Conservation (phyloP, 345 rosid genomes). For the Gossypium arboreum region DNA sequence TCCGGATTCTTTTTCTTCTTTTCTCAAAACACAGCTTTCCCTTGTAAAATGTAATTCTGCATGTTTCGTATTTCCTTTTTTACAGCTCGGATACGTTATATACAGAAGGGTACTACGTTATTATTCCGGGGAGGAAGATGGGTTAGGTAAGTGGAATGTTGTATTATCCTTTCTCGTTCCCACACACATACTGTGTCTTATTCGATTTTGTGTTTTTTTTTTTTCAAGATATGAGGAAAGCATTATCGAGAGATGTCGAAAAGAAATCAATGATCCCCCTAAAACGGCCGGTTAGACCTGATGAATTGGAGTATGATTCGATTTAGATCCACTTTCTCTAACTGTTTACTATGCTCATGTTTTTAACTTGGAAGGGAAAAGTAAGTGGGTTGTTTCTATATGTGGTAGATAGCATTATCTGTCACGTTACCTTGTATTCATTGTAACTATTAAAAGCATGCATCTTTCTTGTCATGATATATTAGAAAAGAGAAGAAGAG, state of each 20-base stretch:
- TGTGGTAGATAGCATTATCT: background rate
- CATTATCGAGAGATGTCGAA: constrained; percentile 83
- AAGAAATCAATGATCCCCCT: constrained; percentile 89
- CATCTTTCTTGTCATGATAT: no score
- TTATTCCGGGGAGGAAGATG: constrained; percentile 96
- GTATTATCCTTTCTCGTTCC: background rate
- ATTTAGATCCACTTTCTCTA: constrained; percentile 30
- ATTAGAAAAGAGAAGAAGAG: no score
- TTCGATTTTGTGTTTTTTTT: constrained; percentile 3
- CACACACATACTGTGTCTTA: background rate
- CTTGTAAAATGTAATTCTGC: background rate
- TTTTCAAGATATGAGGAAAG: constrained; percentile 91
- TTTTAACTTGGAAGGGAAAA: background rate
- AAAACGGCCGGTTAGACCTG: constrained; percentile 81
- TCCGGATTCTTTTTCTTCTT: background rate
- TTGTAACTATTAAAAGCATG: background rate
- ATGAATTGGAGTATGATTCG: constrained; percentile 87
- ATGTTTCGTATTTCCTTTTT: background rate
- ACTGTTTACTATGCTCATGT: background rate
- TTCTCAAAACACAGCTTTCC: background rate
- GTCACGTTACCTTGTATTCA: background rate
- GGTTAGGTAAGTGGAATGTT: constrained; percentile 50
- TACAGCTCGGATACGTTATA: constrained; percentile 84
- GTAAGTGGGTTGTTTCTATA: background rate
- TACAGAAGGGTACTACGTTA: constrained; percentile 85